phyloP scores from a whole-genome alignment of 1,139 yeast species.

The Yamadazyma atmosphaerica region DNA sequence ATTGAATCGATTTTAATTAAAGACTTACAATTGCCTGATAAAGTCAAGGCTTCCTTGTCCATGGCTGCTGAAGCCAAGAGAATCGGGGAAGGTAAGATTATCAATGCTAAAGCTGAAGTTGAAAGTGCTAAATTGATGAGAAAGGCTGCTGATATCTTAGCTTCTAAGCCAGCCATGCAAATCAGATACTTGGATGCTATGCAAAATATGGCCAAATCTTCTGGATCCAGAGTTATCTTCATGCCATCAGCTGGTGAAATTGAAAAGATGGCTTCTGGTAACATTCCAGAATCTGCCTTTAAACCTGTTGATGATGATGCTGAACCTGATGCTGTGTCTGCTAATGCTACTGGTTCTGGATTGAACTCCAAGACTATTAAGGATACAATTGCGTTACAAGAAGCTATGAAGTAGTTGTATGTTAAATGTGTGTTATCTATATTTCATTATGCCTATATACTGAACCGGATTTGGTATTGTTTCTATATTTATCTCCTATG shows the following conservation, averaged over 20 bases:
- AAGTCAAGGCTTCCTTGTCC: slow-evolving; percentile 62
- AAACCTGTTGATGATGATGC: slow-evolving; percentile 18
- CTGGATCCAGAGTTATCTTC: slow-evolving; percentile 68
- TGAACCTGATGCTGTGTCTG: slow-evolving; percentile 19
- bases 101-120: slow-evolving; percentile 75
- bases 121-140: slow-evolving; percentile 78
- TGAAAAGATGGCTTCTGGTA: slow-evolving; percentile 34
- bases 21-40: slow-evolving; percentile 58
- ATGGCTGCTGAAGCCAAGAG: slow-evolving; percentile 79
- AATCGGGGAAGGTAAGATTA: slow-evolving; percentile 76
- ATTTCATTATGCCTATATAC: too few species aligned
- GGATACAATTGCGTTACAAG: slow-evolving; percentile 31
- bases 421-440: too few species aligned
- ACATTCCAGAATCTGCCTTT: slow-evolving; percentile 10
- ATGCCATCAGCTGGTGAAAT: slow-evolving; percentile 60
- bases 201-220: slow-evolving; percentile 67
- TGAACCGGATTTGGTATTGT: background rate
- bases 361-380: slow-evolving; percentile 16
- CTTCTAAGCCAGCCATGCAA: slow-evolving; percentile 78
- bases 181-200: slow-evolving; percentile 79
- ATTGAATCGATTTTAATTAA: slow-evolving; percentile 71
- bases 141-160: slow-evolving; percentile 75
- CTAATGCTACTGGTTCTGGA: slow-evolving; percentile 11
- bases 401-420: slow-evolving; percentile 20
- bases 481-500: too few species aligned